Evolutionary conservation across 176 grass and related monocot species (phyloP).

Genomic region (Juncus inflexus): DNA sequence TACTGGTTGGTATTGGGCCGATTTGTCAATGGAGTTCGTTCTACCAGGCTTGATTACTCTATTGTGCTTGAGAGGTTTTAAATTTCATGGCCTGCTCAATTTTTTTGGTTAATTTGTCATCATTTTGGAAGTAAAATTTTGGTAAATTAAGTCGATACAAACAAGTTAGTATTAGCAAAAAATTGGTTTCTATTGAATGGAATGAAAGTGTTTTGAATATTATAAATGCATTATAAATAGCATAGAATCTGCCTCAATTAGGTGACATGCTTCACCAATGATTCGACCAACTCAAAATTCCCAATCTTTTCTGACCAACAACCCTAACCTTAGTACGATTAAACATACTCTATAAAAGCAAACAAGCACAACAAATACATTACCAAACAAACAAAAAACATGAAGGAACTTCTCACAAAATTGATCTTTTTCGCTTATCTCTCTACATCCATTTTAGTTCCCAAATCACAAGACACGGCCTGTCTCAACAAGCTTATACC

Average conservation of each 20-base stretch:
- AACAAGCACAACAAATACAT: neutral
- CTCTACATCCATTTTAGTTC: slow-evolving; percentile 6
- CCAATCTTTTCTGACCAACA: slow-evolving; percentile 28
- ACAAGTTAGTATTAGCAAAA: no score
- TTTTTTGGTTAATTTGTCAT: no score
- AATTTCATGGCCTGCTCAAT: no score
- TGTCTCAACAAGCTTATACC: slow-evolving; percentile 30
- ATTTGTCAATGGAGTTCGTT: no score
- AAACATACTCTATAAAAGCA: slow-evolving; percentile 11
- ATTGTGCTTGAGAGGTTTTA: no score
- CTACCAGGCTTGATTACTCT: no score
- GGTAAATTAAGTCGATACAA: no score
- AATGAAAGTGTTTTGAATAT: no score
- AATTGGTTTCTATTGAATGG: no score
- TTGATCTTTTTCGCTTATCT: slow-evolving; percentile 17
- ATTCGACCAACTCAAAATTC: slow-evolving; percentile 18
- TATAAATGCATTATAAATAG: no score
- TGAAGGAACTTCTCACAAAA: slow-evolving; percentile 5
- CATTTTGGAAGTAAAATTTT: no score
- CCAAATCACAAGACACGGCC: slow-evolving; percentile 19
- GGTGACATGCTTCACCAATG: slow-evolving; percentile 18
- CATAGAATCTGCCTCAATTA: slow-evolving; percentile 10
- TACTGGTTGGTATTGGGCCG: no score
- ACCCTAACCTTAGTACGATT: slow-evolving; percentile 4
- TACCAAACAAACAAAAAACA: slow-evolving; percentile 1